These are phyloP conservation scores for Podospora pseudoanserina DNA, from an alignment of 495 filamentous ascomycete species.

Conservation along the genomic window DNA sequence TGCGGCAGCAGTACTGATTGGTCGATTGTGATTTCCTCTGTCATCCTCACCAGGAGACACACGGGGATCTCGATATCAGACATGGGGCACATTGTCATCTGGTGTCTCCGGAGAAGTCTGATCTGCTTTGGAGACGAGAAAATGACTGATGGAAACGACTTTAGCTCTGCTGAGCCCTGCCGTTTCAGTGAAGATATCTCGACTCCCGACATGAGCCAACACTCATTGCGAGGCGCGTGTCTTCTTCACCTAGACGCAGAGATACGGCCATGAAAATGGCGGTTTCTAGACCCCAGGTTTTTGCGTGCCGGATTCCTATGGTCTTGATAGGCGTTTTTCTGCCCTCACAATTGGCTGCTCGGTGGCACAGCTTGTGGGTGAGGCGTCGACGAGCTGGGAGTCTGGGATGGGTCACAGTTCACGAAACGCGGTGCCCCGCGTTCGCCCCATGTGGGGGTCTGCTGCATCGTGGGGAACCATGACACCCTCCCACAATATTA, in stretches of 20 bases:
- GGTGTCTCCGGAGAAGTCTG: not conserved
- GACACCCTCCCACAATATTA: not conserved
- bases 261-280: not conserved
- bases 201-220: not conserved
- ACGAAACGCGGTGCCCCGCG: not conserved
- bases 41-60: not conserved
- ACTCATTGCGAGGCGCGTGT: too few relatives aligned
- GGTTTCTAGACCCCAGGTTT: not conserved
- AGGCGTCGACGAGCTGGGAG: not conserved
- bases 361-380: not conserved
- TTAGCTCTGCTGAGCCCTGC: not conserved
- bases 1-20: not conserved
- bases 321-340: not conserved
- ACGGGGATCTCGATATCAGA: not conserved
- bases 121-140: not conserved
- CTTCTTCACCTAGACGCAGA: too few relatives aligned
- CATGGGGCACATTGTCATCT: not conserved
- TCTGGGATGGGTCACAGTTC: not conserved
- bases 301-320: not conserved
- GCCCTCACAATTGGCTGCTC: not conserved
- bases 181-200: not conserved
- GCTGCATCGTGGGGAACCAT: conserved; percentile 1
- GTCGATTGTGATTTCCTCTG: not conserved
- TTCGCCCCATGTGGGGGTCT: conserved; percentile 1
- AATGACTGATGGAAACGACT: not conserved